phyloP scores from a whole-genome alignment of 495 filamentous ascomycete genomes.

The Hypomontagnella submonticulosa region DNA sequence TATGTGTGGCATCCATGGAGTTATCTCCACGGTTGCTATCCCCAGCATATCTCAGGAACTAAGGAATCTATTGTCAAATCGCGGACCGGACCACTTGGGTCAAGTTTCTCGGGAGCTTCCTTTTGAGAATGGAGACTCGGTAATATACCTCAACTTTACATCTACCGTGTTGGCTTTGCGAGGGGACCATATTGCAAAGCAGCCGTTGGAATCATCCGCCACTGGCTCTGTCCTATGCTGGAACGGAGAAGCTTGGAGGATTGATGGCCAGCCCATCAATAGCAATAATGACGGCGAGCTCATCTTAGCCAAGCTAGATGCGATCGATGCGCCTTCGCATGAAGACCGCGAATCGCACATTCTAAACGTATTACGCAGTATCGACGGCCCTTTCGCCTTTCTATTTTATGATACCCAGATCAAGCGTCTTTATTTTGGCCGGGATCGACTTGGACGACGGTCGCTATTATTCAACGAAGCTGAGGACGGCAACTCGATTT shows the following conservation, averaged over 20 bases:
- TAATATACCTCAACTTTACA: conserved; percentile 68
- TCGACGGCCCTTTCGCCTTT: conserved; percentile 92
- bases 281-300: conserved; percentile 79
- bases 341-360: conserved; percentile 52
- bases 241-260: conserved; percentile 98
- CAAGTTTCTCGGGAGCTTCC: conserved; percentile 47
- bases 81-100: conserved; percentile 65
- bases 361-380: conserved; percentile 64
- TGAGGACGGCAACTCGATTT: conserved; percentile 59
- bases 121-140: conserved; percentile 33
- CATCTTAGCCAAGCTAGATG: conserved; percentile 72
- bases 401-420: conserved; percentile 79
- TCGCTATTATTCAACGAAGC: conserved; percentile 73
- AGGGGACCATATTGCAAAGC: conserved; percentile 73
- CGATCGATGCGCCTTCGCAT: conserved; percentile 51
- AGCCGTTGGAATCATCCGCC: conserved; percentile 73
- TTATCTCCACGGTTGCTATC: conserved; percentile 42
- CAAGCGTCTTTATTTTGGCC: conserved; percentile 75
- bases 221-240: conserved; percentile 87
- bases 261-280: conserved; percentile 62
- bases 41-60: conserved; percentile 47
- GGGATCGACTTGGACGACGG: conserved; percentile 87
- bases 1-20: conserved; percentile 64
- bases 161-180: conserved; percentile 90
- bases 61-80: conserved; percentile 49